Base-by-base conservation (phyloP, 2,329 filamentous ascomycete genomes). In the Ophiocordyceps sinensis region DNA sequence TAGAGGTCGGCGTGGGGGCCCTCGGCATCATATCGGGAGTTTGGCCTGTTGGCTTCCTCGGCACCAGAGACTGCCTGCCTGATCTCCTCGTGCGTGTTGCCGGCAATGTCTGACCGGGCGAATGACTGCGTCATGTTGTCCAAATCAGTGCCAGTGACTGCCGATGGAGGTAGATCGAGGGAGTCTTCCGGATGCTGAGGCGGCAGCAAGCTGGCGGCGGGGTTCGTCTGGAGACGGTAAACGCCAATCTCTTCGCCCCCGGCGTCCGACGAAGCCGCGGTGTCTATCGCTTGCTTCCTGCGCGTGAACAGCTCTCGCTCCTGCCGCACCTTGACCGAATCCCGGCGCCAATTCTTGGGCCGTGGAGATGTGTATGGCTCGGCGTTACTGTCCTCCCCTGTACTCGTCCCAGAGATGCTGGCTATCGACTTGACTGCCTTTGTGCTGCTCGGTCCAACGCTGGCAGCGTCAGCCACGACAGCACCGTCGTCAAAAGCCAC, bases 261-360 rank as follows among this genome's bases (percentile, higher is more conserved):
- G 7, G 66, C 67, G 45, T 76, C 72, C 11, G 73, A 77, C 12
- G 72, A 73, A 1, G 70, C 77, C 14, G 81, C 73, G 9, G 82
- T 85, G 13, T 75, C 70, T 7, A 73, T 66, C 5, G 69, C 61
- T 39, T 72, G 73, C 62, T 78, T 62, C 59, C 85, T 86, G 28
- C 89, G 77, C 1, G 88, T 94, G 56, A 83, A 98, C 1, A 98
- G 73, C 55, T 94, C 85, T 39, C 84, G 76, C 53, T 96, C 91
- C 58, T 98, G 91, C 48, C 82, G 85, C 51, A 83, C 70, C 50
- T 80, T 84, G 44, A 98, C 72, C 1, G 89, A 96, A 42, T 88
- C 77, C 41, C 79, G 79, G 23, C 87, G 79, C 53, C 79, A 83
- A 47, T 64, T 68, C 55, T 74, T 81, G 0, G 82, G 83, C 40